Percentiles rank a stretch among this genome's conserved stretches.
phyloP scores from a whole-genome alignment of 1,284 basidiomycete genomes.

The Blastosporella zonata region DNA sequence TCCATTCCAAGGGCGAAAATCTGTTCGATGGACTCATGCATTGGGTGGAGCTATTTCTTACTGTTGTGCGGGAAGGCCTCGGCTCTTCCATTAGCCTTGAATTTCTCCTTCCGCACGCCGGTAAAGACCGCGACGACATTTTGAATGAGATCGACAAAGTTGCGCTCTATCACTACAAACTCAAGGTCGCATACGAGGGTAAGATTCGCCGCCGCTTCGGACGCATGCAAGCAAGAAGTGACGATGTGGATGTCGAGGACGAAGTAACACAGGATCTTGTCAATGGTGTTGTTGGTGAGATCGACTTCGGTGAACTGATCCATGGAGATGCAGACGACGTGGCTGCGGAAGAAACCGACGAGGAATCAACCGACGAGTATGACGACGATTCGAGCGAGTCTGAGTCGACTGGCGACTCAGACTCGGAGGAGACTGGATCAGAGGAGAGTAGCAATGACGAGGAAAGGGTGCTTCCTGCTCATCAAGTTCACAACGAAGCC shows the following conservation, averaged over 20 bases:
- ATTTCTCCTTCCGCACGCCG: conserved; percentile 79
- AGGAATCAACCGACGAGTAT: conserved; percentile 40
- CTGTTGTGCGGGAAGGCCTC: conserved; percentile 88
- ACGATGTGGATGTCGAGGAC: conserved; percentile 60
- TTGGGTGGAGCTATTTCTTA: conserved; percentile 96
- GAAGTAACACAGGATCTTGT: conserved; percentile 79
- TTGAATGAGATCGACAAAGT: conserved; percentile 84
- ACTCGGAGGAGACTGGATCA: conserved; percentile 27
- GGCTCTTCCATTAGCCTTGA: conserved; percentile 77
- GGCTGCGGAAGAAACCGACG: conserved; percentile 74
- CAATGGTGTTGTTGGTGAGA: conserved; percentile 72
- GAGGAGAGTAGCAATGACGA: conserved; percentile 30
- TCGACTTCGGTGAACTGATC: conserved; percentile 78
- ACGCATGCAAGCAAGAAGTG: conserved; percentile 39
- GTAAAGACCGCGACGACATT: conserved; percentile 71
- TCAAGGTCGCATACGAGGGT: conserved; percentile 89
- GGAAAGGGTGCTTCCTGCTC: conserved; percentile 9
- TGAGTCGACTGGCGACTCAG: conserved; percentile 25
- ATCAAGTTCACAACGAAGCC: conserved; percentile 10
- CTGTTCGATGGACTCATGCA: conserved; percentile 93
- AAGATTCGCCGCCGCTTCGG: conserved; percentile 82
- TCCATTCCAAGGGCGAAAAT: conserved; percentile 95
- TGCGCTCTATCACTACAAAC: conserved; percentile 86
- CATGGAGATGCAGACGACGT: conserved; percentile 77
- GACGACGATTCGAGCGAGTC: conserved; percentile 30